Percentiles rank a stretch among this genome's conserved stretches.
Conservation (phyloP, 257 asterid genomes). For the Primulina tabacum region DNA sequence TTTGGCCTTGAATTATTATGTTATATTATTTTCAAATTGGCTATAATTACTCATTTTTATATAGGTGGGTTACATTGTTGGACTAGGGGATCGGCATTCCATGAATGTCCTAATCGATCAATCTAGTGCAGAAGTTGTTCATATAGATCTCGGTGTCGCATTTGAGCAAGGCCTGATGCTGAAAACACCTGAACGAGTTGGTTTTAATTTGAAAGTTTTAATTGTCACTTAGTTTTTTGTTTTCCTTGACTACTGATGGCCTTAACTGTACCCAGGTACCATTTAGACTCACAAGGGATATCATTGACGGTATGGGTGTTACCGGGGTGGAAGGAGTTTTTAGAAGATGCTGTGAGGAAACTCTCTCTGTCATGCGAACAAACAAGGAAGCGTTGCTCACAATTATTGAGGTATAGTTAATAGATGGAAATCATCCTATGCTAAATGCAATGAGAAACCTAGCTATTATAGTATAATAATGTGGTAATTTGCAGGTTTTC, state of each 20-base stretch:
- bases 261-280: constrained; percentile 58
- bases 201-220: constrained; percentile 21
- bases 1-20: constrained; percentile 18
- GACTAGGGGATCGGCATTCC: constrained; percentile 97
- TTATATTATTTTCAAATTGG: constrained; percentile 13
- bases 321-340: constrained; percentile 98
- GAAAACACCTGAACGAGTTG: constrained; percentile 94
- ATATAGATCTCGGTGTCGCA: constrained; percentile 97
- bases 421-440: constrained; percentile 1
- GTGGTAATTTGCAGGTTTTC: constrained; percentile 66
- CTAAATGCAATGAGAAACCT: constrained; percentile 20
- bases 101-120: constrained; percentile 92
- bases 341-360: constrained; percentile 94
- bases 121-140: constrained; percentile 96
- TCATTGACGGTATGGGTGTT: constrained; percentile 96
- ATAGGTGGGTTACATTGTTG: constrained; percentile 97
- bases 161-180: constrained; percentile 99
- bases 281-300: constrained; percentile 87
- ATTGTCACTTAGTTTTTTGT: constrained; percentile 19
- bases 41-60: constrained; percentile 12
- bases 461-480: constrained; percentile 1
- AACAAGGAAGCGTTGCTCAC: constrained; percentile 93
- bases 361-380: constrained; percentile 93
- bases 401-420: constrained; percentile 71
- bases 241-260: constrained; percentile 18